Evolutionary conservation across 345 rosid genomes (phyloP), one percentile per base, ranked within the genome.

Genomic region (Aquilaria malaccensis): DNA sequence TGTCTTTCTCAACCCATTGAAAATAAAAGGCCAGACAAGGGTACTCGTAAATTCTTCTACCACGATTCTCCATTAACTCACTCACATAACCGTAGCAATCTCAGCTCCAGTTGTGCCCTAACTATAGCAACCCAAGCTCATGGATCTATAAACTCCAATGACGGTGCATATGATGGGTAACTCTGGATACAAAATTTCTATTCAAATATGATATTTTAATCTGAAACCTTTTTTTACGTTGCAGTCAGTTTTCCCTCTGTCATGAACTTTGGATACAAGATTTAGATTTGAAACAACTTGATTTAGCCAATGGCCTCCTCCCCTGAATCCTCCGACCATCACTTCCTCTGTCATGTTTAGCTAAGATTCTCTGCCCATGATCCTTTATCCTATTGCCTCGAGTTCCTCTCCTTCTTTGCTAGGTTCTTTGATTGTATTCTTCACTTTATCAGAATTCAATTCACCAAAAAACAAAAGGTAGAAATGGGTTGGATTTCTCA

Each of bases 271-370:
- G 72, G 77, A 59, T 61, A 57, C 61, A 86, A 84, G 55, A 77
- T 93, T 30, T 80, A 91, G 50, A 93, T 93, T 66, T 94, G 98
- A 10, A 80, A 89, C 49, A 94, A 80, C 41, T 79, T 93, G 2
- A 88, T 93, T 7, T 91, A 81, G 70, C 90, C 95, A 59, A 80
- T 75, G 81, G 71, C 85, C 7, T 56, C 92, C 52, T 83, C 84
- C 0, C 78, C 86, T 2, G 81, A 55, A 7, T 71, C 81, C 29
- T 68, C 90, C 2, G 61, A 66, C 54, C 59, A 71, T 2, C 75
- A 70, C 61, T 74, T 77, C 45, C 61, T 84, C 72, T 81, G 60
- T 33, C 85, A 84, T 2, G 0, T 88, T 13, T 81, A 94, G 91
- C 56, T 74, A 4, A 78, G 70, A 0, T 51, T 80, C 67, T 74